phyloP scores from a whole-genome alignment of 306 rosid species.

The Crotalaria pallida region DNA sequence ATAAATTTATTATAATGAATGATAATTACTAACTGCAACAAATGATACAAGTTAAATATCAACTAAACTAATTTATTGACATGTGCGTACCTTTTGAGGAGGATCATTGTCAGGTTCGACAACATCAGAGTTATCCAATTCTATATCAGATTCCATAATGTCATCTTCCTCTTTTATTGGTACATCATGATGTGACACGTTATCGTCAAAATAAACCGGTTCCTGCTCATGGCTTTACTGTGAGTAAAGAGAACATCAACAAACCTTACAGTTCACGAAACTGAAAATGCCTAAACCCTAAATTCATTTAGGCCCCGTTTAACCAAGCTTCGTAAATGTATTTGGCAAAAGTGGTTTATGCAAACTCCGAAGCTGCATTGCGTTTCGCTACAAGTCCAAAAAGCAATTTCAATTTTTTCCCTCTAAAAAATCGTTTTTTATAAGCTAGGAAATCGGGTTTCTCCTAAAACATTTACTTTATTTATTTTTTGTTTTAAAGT shows the following conservation, averaged over 20 bases:
- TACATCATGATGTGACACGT: conserved; percentile 15
- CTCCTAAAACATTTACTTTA: no score
- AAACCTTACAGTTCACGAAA: background rate
- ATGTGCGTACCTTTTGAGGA: conserved; percentile 66
- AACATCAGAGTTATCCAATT: conserved; percentile 55
- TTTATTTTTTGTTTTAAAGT: no score
- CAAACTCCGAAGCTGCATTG: no score
- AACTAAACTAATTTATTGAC: background rate
- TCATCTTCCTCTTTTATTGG: conserved; percentile 33
- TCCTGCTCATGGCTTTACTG: conserved; percentile 37
- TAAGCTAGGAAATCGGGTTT: no score
- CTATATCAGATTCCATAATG: conserved; percentile 70
- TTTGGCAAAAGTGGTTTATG: no score
- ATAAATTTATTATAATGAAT: background rate
- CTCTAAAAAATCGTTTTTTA: no score
- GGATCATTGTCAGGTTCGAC: conserved; percentile 73
- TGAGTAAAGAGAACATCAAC: background rate
- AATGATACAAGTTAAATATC: background rate
- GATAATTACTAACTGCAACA: background rate
- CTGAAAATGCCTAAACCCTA: background rate
- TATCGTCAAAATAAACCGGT: conserved; percentile 19
- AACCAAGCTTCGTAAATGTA: no score
- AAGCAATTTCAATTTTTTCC: no score
- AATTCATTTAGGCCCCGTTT: background rate
- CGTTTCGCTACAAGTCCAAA: no score